These are phyloP conservation scores for Fusarium gaditjirri DNA, from an alignment of 2,329 filamentous ascomycete genomes.

Conservation along the genomic window DNA sequence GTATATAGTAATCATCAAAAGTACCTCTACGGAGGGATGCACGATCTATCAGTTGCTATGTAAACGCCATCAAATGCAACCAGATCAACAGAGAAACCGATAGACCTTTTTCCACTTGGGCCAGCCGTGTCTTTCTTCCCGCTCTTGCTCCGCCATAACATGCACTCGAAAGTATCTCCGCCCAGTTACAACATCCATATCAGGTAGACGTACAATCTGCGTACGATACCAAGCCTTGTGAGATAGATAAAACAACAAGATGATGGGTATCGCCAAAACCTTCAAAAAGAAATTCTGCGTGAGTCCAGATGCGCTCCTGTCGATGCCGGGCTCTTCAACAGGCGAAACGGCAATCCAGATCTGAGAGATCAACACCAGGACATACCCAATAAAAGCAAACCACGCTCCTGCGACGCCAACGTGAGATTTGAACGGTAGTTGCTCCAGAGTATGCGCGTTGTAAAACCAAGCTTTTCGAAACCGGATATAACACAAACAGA, in stretches of 20 bases:
- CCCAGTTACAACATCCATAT: conserved; percentile 90
- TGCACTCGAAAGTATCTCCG: conserved; percentile 84
- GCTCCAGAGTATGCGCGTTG: conserved; percentile 73
- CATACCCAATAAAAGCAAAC: conserved; percentile 81
- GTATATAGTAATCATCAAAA: no score
- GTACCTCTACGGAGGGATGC: accelerated
- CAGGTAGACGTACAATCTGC: conserved; percentile 69
- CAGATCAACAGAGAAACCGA: conserved; percentile 72
- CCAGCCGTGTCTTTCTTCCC: conserved; percentile 77
- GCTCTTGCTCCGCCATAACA: conserved; percentile 81
- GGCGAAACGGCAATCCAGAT: conserved; percentile 90
- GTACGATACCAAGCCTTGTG: conserved; percentile 84
- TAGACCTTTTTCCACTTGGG: conserved; percentile 81
- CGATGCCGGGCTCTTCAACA: conserved; percentile 60
- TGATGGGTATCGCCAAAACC: conserved; percentile 76
- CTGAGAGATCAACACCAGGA: conserved; percentile 80
- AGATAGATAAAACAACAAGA: conserved; percentile 72
- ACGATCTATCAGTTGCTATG: accelerated
- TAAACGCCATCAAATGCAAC: neutral
- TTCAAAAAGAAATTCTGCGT: conserved; percentile 77
- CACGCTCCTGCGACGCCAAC: conserved; percentile 83
- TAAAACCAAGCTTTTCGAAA: conserved; percentile 82
- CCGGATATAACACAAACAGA: conserved; percentile 88
- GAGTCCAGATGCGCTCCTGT: conserved; percentile 56
- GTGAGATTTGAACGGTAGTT: conserved; percentile 84